Base-by-base conservation (phyloP, 257 asterid genomes). In the Apocynum venetum region DNA sequence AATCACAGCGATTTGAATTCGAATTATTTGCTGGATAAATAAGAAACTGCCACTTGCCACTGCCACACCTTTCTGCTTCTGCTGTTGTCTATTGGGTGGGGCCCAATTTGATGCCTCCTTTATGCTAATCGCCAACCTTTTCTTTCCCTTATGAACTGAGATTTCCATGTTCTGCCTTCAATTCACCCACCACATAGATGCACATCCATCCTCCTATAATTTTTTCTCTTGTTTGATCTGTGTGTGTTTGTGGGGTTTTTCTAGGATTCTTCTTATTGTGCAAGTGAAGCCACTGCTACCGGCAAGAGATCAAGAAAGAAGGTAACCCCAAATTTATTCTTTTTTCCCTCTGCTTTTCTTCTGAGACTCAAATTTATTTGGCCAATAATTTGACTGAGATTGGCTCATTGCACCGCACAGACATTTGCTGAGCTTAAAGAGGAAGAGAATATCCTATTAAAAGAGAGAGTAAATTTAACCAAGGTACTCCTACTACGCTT, bases 381-480 rank as follows among this genome's bases (percentile, higher is more conserved):
- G 0, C 15, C 9, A 43, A 41, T 25, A 25, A 46, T 46, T 13
- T 44, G 64, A 67, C 60, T 12, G 44, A 6, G 51, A 49, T 38
- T 71, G 4, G 8, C 25, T 68, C 6, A 9, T 25, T 60, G 46
- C 15, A 38, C 3, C 17, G 3, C 55, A 43, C 83, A 80, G 86
- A 69, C 76, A 44, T 80, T 82, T 48, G 40, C 80, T 10, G 73
- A 79, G 79, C 84, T 84, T 36, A 80, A 77, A 71, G 88, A 86
- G 59, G 86, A 86, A 73, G 89, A 86, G 70, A 69, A 38, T 72
- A 53, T 76, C 25, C 76, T 86, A 14, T 47, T 79, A 72, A 80
- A 81, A 72, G 87, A 86, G 78, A 79, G 82, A 48, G 70, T 81
- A 9, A 74, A 80, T 46, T 74, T 76, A 15, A 74, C 49, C 59